phyloP scores from a whole-genome alignment of 352 stramenopile genomes.

The Phytopythium vexans region DNA sequence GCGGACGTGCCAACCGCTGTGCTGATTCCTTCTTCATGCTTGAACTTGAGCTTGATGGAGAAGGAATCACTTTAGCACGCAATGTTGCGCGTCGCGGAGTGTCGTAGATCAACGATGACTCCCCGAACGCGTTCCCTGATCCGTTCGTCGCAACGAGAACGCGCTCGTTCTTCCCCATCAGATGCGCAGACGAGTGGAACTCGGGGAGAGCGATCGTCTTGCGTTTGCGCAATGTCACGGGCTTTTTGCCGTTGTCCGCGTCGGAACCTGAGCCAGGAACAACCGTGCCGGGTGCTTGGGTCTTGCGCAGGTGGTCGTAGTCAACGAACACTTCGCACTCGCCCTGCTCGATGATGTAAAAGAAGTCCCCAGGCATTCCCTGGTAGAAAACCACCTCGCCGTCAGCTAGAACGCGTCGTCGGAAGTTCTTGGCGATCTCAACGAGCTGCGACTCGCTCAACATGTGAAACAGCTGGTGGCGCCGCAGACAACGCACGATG shows the following conservation, averaged over 20 bases:
- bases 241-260: slow-evolving; percentile 11
- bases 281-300: slow-evolving; percentile 20
- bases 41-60: background rate
- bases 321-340: slow-evolving; percentile 84
- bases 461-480: slow-evolving; percentile 80
- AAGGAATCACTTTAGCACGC: slow-evolving; percentile 13
- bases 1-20: no score
- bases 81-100: slow-evolving; percentile 78
- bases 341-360: slow-evolving; percentile 77
- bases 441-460: slow-evolving; percentile 67
- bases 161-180: slow-evolving; percentile 59
- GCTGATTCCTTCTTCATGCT: no score
- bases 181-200: slow-evolving; percentile 58
- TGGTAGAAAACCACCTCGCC: slow-evolving; percentile 87
- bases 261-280: background rate
- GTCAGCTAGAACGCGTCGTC: slow-evolving; percentile 41
- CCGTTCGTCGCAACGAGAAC: slow-evolving; percentile 82
- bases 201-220: slow-evolving; percentile 71
- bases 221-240: slow-evolving; percentile 41
- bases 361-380: slow-evolving; percentile 66
- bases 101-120: slow-evolving; percentile 84
- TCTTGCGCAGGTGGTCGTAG: slow-evolving; percentile 66
- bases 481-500: slow-evolving; percentile 67
- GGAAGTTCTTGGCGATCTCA: slow-evolving; percentile 50
- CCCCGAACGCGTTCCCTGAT: slow-evolving; percentile 71